Conservation (phyloP, 2,329 filamentous ascomycete species). For the Trichoderma atrobrunneum region DNA sequence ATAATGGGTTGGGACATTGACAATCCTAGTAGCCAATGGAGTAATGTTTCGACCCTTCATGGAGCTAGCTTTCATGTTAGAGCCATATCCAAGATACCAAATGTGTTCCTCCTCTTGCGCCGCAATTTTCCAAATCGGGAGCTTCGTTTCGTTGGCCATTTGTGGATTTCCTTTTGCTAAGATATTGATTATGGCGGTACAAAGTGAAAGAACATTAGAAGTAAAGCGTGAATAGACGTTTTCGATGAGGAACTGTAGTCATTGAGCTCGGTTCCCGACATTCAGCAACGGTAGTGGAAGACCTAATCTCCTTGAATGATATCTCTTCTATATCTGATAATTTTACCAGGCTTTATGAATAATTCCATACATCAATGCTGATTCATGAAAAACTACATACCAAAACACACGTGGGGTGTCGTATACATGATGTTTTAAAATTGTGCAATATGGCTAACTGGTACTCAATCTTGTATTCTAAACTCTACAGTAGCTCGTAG, state of each 20-base stretch:
- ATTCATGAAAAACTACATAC: background rate
- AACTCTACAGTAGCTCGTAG: background rate
- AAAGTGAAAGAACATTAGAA: background rate
- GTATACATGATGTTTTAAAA: background rate
- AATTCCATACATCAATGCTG: background rate
- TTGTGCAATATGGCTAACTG: background rate
- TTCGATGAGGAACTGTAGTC: no score
- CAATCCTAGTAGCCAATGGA: slow-evolving; percentile 12
- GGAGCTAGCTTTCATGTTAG: slow-evolving; percentile 17
- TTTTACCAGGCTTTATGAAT: background rate
- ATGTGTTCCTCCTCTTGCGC: background rate
- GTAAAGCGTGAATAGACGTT: background rate
- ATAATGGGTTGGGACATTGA: slow-evolving; percentile 15
- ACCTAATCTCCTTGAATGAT: background rate
- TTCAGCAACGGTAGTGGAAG: no score
- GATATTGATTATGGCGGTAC: background rate
- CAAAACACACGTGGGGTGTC: background rate
- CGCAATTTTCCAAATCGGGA: slow-evolving; percentile 3
- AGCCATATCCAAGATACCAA: slow-evolving; percentile 20
- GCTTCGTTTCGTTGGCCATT: background rate
- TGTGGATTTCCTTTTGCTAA: fast-evolving
- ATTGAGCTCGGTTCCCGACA: background rate
- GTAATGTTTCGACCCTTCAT: slow-evolving; percentile 13
- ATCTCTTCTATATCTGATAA: background rate
- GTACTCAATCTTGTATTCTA: background rate